Percentiles rank a stretch among this genome's conserved stretches.
phyloP scores from a whole-genome alignment of 2,329 filamentous ascomycete genomes.

The Penicillium olsonii region DNA sequence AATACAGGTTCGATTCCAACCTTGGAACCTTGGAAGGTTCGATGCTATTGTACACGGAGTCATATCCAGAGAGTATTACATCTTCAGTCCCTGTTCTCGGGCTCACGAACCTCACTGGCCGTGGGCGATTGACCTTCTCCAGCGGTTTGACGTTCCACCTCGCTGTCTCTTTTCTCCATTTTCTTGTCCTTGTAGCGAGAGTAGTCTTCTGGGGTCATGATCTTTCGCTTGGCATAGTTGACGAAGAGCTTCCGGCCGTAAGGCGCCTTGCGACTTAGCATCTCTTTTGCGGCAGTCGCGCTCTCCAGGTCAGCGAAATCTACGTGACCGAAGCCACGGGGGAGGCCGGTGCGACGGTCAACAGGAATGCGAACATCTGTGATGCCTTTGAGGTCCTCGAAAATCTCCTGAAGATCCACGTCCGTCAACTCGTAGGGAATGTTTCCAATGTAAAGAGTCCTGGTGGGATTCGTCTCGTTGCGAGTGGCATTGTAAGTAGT shows the following conservation, averaged over 20 bases:
- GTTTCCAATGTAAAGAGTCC: slow-evolving; percentile 80
- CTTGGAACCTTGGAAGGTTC: too few relatives aligned
- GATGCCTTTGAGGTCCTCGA: slow-evolving; percentile 69
- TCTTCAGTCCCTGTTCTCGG: neutral
- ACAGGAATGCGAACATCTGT: slow-evolving; percentile 78
- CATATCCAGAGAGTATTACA: neutral
- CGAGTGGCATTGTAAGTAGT: slow-evolving; percentile 18
- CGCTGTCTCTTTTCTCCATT: neutral
- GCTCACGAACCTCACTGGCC: slow-evolving; percentile 17
- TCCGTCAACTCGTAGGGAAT: slow-evolving; percentile 85
- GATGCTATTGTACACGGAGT: neutral
- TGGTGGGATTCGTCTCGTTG: slow-evolving; percentile 48
- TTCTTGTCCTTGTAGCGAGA: slow-evolving; percentile 1
- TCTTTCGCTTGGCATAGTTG: slow-evolving; percentile 56
- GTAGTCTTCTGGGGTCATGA: neutral
- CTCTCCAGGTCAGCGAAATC: slow-evolving; percentile 72
- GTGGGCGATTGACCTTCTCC: slow-evolving; percentile 13
- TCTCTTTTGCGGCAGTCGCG: slow-evolving; percentile 61
- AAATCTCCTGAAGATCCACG: slow-evolving; percentile 75
- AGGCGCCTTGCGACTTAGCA: slow-evolving; percentile 59
- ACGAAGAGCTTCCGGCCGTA: slow-evolving; percentile 67
- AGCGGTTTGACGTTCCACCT: neutral
- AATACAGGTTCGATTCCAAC: neutral
- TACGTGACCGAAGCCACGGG: slow-evolving; percentile 80
- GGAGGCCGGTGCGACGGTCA: slow-evolving; percentile 76